These are phyloP conservation scores for Ascochyta lentis DNA, from an alignment of 2,329 filamentous ascomycete genomes.

Conservation along the genomic window DNA sequence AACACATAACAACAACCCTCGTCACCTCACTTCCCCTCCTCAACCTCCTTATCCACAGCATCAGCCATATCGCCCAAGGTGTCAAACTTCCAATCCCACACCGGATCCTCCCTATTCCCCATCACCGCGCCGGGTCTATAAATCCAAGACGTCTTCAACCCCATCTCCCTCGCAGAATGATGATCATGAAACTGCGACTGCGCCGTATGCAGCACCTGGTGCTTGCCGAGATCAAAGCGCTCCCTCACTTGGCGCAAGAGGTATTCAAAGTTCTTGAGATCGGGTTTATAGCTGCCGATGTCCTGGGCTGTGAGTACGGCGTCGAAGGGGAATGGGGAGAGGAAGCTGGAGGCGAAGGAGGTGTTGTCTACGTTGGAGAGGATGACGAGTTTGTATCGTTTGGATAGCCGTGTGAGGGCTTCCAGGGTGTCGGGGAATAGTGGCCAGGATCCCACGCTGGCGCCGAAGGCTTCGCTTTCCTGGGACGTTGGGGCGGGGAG, in stretches of 20 bases:
- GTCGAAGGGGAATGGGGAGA: conserved; percentile 63
- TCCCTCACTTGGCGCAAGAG: conserved; percentile 62
- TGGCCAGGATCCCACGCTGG: conserved; percentile 60
- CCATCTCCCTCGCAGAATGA: conserved; percentile 66
- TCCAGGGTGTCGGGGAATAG: conserved; percentile 65
- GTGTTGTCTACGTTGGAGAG: conserved; percentile 66
- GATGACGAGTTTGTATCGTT: conserved; percentile 65
- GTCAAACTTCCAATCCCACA: conserved; percentile 61
- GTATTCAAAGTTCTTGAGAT: conserved; percentile 69
- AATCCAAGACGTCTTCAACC: conserved; percentile 71
- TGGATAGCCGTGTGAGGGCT: conserved; percentile 58
- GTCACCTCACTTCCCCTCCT: no score
- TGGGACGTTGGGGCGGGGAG: conserved; percentile 50
- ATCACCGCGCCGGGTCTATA: conserved; percentile 58
- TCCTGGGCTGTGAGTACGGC: conserved; percentile 73
- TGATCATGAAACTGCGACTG: conserved; percentile 73
- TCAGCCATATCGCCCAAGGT: conserved; percentile 68
- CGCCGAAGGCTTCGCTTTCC: conserved; percentile 58
- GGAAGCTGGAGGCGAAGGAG: conserved; percentile 58
- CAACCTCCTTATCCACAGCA: conserved; percentile 53
- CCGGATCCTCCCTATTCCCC: conserved; percentile 54
- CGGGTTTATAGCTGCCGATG: conserved; percentile 75
- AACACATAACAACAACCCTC: no score
- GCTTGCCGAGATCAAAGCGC: conserved; percentile 64
- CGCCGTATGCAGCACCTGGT: conserved; percentile 70